These are phyloP conservation scores for Ambrosia trifida DNA, from an alignment of 129 eudicot genomes.

Conservation along the genomic window DNA sequence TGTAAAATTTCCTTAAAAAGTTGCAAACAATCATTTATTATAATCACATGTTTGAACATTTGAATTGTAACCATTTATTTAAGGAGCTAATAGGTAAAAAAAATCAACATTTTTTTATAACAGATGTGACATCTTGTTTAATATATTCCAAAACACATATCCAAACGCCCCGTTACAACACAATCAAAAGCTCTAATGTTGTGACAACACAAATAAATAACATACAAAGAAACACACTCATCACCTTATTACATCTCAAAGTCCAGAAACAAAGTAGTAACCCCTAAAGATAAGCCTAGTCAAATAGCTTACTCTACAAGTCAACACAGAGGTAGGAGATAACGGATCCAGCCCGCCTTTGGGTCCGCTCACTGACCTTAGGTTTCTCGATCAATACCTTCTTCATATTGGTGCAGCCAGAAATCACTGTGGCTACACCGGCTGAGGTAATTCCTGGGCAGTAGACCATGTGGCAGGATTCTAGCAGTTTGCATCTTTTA, in stretches of 20 bases:
- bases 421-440: slow-evolving; percentile 80
- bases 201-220: neutral
- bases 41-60: neutral
- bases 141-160: neutral
- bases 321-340: slow-evolving; percentile 86
- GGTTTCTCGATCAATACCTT: slow-evolving; percentile 79
- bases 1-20: too few relatives aligned
- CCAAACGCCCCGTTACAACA: neutral
- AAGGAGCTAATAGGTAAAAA: neutral
- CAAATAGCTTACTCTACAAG: slow-evolving; percentile 35
- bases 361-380: slow-evolving; percentile 80
- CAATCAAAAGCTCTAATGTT: neutral
- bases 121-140: too few relatives aligned
- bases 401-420: slow-evolving; percentile 69
- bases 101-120: neutral
- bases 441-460: slow-evolving; percentile 75
- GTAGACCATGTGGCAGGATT: slow-evolving; percentile 85
- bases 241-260: slow-evolving; percentile 16
- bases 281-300: neutral
- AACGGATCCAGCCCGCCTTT: slow-evolving; percentile 79
- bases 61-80: too few relatives aligned
- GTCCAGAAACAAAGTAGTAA: neutral
- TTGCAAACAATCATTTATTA: neutral
- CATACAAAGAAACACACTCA: slow-evolving; percentile 17
- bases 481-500: slow-evolving; percentile 53